Evolutionary conservation across 371 early-diverging fungal genomes (phyloP), one percentile per base, ranked within the genome.

Genomic region (Apophysomyces elegans): DNA sequence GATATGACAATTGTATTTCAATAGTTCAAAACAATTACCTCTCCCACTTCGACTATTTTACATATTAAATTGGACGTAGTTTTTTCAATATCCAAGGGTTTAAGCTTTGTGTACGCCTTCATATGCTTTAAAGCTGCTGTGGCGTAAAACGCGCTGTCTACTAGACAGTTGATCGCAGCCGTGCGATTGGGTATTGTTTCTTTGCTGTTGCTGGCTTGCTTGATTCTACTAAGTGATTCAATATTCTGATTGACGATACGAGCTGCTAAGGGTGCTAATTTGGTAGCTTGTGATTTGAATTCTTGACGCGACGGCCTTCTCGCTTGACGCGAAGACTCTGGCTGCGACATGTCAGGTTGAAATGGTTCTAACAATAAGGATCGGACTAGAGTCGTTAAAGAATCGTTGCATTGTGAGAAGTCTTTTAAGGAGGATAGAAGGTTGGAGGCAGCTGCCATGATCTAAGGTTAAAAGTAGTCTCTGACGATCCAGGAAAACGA

Each of bases 71-170:
- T 83, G 9, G 83, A 78, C 4, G 69, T 72, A 16, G 75, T 66
- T 37, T 83, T 83, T 61, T 80, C 83, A 35, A 83, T 71, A 57
- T 80, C 80, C 13, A 78, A 45, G 4, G 75, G 79, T 56, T 77
- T 73, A 2, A 80, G 62, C 5, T 68, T 41, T 8, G 69, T 71
- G 45, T 62, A 71, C 0, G 68, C 64, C 18, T 75, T 77, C 80
- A 80, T 76, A 37, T 76, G 72, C 41, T 76, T 59, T 16, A 83
- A 45, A 0, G 77, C 77, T 37, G 71, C 37, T 5, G 77, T 41
- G 9, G 80, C 76, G 68, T 70, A 77, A 60, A 71, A 75, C 2
- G 76, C 68, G 5, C 73, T 72, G 56, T 78, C 78, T 1, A 80
- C 62, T 4, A 83, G 56, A 62, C 83, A 83, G n/a, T 75, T 59